phyloP scores from a whole-genome alignment of 768 basidiomycete species.

The Pleurotus giganteus region DNA sequence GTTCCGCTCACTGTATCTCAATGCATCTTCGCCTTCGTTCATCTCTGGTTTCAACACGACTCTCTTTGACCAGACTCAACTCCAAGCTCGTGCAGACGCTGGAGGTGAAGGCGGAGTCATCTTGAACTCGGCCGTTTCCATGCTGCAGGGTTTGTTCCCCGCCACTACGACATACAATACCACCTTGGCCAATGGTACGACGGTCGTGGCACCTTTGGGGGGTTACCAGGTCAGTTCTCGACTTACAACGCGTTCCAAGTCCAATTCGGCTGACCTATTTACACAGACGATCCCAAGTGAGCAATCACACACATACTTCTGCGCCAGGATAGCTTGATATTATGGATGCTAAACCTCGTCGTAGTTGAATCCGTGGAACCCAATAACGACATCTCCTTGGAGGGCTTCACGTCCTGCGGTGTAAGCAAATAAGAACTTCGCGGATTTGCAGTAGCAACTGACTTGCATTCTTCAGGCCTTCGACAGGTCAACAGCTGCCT shows the following conservation, averaged over 20 bases:
- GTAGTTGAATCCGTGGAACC: conserved; percentile 65
- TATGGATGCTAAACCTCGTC: not conserved
- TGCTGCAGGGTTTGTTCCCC: conserved; percentile 72
- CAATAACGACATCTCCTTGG: conserved; percentile 57
- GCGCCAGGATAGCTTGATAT: not conserved
- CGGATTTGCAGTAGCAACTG: not conserved
- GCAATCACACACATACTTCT: conserved; percentile 11
- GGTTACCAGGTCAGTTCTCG: conserved; percentile 54
- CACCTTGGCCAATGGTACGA: conserved; percentile 66
- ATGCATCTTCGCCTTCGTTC: conserved; percentile 48
- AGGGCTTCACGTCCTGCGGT: conserved; percentile 63
- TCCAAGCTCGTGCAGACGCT: conserved; percentile 58
- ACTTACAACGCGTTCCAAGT: not conserved
- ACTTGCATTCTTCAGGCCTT: conserved; percentile 38
- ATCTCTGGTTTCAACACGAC: conserved; percentile 42
- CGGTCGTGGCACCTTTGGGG: conserved; percentile 51
- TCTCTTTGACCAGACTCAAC: conserved; percentile 34
- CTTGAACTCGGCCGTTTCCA: conserved; percentile 60
- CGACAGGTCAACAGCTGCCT: conserved; percentile 39
- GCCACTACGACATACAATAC: conserved; percentile 41
- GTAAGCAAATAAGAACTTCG: conserved; percentile 28
- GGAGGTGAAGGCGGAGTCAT: conserved; percentile 71
- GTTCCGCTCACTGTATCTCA: conserved; percentile 53
- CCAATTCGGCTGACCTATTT: not conserved
- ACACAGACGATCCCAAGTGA: conserved; percentile 36